Evolutionary conservation across 768 basidiomycete species (phyloP).

Genomic region (Exidia glandulosa): DNA sequence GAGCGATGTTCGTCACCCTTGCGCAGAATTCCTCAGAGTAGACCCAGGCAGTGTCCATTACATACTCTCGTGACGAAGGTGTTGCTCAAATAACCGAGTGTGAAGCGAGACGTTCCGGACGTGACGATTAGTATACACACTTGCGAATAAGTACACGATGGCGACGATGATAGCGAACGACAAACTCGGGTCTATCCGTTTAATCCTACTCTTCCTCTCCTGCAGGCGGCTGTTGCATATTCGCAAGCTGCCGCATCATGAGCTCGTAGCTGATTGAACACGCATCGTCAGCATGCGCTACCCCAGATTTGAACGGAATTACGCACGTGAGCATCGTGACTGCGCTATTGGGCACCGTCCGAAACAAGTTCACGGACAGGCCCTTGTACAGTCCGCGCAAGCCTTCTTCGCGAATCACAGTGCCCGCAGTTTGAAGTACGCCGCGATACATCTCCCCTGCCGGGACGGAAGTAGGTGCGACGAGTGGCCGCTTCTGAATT

Average conservation of each 20-base stretch:
- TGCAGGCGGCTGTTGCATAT: background rate
- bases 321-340: conserved; percentile 90
- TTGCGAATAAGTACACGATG: too few species aligned
- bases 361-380: conserved; percentile 81
- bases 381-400: conserved; percentile 89
- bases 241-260: conserved; percentile 21
- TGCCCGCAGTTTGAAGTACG: conserved; percentile 60
- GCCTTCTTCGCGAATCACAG: conserved; percentile 72
- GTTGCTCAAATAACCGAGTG: too few species aligned
- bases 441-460: conserved; percentile 28
- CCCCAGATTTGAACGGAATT: background rate
- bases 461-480: conserved; percentile 28
- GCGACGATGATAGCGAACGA: too few species aligned
- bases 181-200: too few species aligned
- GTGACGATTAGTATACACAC: too few species aligned
- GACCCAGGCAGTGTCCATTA: too few species aligned
- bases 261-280: conserved; percentile 27
- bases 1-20: too few species aligned
- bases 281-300: conserved; percentile 7
- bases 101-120: too few species aligned
- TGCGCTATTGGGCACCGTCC: conserved; percentile 93
- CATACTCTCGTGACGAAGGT: too few species aligned
- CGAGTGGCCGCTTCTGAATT: conserved; percentile 61
- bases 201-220: background rate
- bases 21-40: too few species aligned